Percentiles rank a stretch among this genome's conserved stretches.
phyloP scores from a whole-genome alignment of 2,329 filamentous ascomycete species.

The Ilyonectria destructans region DNA sequence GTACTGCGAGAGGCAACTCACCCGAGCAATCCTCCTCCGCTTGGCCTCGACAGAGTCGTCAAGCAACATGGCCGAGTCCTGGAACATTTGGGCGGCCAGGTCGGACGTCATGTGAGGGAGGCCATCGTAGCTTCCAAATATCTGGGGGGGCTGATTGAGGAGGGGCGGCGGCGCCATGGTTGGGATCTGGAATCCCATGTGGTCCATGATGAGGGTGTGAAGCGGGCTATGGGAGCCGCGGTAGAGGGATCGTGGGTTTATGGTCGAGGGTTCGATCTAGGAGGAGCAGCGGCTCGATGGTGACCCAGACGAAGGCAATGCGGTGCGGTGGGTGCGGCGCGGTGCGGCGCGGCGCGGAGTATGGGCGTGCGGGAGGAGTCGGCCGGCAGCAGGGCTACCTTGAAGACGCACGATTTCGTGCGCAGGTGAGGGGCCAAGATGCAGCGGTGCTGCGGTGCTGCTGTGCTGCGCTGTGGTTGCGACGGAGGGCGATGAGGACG shows the following conservation, averaged over 20 bases:
- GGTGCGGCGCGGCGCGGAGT: slow-evolving; percentile 6
- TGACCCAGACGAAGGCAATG: slow-evolving; percentile 4
- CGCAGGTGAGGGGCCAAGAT: not conserved
- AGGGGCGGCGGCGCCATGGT: slow-evolving; percentile 72
- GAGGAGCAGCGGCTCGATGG: slow-evolving; percentile 2
- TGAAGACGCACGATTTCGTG: not conserved
- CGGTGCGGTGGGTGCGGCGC: slow-evolving; percentile 10
- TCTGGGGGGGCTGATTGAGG: slow-evolving; percentile 78
- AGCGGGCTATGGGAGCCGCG: slow-evolving; percentile 2
- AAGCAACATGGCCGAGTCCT: slow-evolving; percentile 69
- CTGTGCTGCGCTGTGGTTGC: not conserved
- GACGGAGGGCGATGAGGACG: not conserved
- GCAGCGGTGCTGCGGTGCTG: not conserved
- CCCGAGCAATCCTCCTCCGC: slow-evolving; percentile 88
- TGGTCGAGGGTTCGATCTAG: not conserved
- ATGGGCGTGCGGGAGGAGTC: not conserved
- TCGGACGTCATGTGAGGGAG: slow-evolving; percentile 71
- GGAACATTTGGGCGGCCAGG: slow-evolving; percentile 73
- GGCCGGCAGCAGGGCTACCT: not conserved
- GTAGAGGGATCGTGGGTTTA: slow-evolving; percentile 15
- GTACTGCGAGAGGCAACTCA: slow-evolving; percentile 61
- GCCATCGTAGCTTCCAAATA: slow-evolving; percentile 79
- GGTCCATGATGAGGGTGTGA: slow-evolving; percentile 55
- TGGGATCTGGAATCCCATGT: slow-evolving; percentile 73
- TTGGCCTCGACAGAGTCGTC: slow-evolving; percentile 87